These are phyloP conservation scores for Raddia guianensis DNA, from an alignment of 176 grass and related monocot species.

Conservation along the genomic window DNA sequence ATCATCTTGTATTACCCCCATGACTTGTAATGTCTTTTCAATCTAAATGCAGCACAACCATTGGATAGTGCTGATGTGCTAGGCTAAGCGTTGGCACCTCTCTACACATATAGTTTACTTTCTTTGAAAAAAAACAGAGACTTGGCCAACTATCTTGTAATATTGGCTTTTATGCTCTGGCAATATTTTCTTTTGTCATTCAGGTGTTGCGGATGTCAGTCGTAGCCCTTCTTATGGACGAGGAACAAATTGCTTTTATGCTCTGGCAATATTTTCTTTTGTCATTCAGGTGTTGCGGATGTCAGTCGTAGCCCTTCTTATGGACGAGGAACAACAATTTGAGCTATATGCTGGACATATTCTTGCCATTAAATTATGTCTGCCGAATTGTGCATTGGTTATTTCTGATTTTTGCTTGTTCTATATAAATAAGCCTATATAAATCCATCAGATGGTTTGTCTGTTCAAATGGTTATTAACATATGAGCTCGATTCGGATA, in stretches of 20 bases:
- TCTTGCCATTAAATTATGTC: not conserved
- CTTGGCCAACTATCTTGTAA: not conserved
- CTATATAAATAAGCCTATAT: not conserved
- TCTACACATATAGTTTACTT: no score
- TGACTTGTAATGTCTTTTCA: constrained; percentile 22
- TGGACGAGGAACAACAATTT: no score
- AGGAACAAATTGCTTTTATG: not conserved
- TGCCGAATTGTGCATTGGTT: constrained; percentile 1
- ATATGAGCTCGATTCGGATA: not conserved
- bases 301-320: no score
- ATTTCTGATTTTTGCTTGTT: constrained; percentile 11
- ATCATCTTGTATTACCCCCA: constrained; percentile 4
- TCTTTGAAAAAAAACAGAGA: not conserved
- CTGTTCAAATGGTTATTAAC: constrained; percentile 13
- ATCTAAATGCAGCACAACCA: constrained; percentile 13
- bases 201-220: no score
- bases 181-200: not conserved
- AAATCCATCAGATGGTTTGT: constrained; percentile 12
- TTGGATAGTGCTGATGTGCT: constrained; percentile 15
- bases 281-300: no score
- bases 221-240: no score
- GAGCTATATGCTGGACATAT: no score
- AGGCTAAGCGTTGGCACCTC: not conserved
- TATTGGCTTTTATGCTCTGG: constrained; percentile 1
- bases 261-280: not conserved